Conservation (phyloP, 345 rosid species). For the Lagerstroemia speciosa region DNA sequence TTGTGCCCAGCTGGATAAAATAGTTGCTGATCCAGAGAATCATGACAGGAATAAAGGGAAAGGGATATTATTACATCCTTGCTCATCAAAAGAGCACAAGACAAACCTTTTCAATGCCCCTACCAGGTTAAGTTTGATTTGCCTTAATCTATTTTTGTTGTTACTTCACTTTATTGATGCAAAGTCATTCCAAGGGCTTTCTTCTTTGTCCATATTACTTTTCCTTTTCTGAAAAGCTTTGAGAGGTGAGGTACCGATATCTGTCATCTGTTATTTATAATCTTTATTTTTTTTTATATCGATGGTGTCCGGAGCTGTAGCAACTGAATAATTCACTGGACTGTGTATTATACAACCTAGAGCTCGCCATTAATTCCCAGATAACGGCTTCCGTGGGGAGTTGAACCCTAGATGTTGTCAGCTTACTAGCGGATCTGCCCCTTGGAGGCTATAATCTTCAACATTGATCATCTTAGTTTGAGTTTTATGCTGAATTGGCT, state of each 20-base stretch:
- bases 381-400: no score
- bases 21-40: conserved; percentile 35
- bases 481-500: no score
- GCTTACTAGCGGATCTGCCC: no score
- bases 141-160: background rate
- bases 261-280: no score
- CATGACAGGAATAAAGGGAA: conserved; percentile 42
- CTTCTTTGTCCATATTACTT: background rate
- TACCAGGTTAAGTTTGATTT: conserved; percentile 36
- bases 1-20: conserved; percentile 25
- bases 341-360: no score
- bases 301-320: no score
- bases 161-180: background rate
- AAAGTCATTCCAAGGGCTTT: background rate
- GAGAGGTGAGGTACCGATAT: background rate
- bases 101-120: conserved; percentile 10
- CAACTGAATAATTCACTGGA: no score
- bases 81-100: conserved; percentile 19
- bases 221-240: background rate
- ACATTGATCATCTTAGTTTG: no score
- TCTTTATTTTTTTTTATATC: no score
- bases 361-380: no score
- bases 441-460: no score
- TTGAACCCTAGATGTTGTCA: no score
- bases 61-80: conserved; percentile 22